phyloP scores from a whole-genome alignment of 164 flowering plant genomes.

The Cinnamomum micranthum region DNA sequence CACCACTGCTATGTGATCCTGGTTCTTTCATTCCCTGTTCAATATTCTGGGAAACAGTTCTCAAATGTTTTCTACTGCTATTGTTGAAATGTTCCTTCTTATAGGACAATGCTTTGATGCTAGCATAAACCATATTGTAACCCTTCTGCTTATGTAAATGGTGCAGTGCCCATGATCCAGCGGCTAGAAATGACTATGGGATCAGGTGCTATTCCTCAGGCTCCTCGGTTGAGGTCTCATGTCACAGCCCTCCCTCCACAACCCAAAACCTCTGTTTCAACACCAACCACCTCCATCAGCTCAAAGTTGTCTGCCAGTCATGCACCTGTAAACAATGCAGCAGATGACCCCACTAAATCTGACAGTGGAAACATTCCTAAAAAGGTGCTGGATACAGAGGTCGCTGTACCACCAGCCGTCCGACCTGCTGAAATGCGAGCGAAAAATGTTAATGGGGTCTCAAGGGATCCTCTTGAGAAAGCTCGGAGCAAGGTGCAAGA shows the following conservation, averaged over 20 bases:
- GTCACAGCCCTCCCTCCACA: conserved; percentile 19
- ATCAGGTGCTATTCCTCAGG: conserved; percentile 81
- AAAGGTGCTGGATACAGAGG: not conserved
- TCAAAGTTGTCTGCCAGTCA: not conserved
- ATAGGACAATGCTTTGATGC: not conserved
- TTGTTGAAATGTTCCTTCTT: not conserved
- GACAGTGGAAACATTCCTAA: not conserved
- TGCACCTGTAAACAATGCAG: not conserved
- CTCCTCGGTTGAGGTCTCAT: conserved; percentile 62
- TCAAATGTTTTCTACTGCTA: not conserved
- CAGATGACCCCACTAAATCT: not conserved
- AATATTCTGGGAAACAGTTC: not conserved
- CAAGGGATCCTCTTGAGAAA: conserved; percentile 61
- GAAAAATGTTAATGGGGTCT: conserved; percentile 13
- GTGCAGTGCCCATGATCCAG: conserved; percentile 95
- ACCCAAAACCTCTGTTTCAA: not conserved
- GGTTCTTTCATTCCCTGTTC: too few relatives aligned
- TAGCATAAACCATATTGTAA: not conserved
- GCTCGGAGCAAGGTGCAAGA: conserved; percentile 83
- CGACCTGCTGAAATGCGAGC: conserved; percentile 17
- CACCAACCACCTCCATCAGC: not conserved
- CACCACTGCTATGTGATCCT: not conserved
- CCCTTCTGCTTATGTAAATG: not conserved
- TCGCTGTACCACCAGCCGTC: conserved; percentile 18
- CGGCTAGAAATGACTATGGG: conserved; percentile 71